Evolutionary conservation across 2,329 filamentous ascomycete species (phyloP), one percentile per base, ranked within the genome.

Genomic region (Septoria petroselini): DNA sequence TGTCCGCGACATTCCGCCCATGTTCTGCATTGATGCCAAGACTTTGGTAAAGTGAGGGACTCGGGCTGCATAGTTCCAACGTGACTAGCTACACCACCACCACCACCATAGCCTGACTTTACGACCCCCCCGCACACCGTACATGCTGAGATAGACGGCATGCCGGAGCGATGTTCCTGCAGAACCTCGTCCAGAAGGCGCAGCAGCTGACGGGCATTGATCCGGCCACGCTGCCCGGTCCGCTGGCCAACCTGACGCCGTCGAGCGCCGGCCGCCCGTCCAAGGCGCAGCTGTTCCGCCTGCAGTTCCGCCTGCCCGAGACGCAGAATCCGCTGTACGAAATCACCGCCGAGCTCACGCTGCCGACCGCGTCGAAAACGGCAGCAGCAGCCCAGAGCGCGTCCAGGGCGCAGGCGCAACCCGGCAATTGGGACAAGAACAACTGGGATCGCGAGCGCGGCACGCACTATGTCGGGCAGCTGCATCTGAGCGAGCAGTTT

Each of bases 271-370:
- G 93, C 71, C 86, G 88, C 68, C 90, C 91, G 41, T 91, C 91
- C 66, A 97, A 96, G 74, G 84, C 90, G 48, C 85, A 86, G 43
- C 82, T 97, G 52, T 98, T 97, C 75, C 90, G 93, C 73, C 85
- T 86, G 70, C 93, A 98, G 72, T 98, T 98, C 75, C 88, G 93
- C 59, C 85, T 98, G 27, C 93, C 93, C 38, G 83, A 89, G 65
- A 86, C 88, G 31, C 91, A 98, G 72, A 91, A 87, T 56, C 93
- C 93, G 48, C 80, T 97, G 50, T 90, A 94, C 73, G 93, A 98
- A 76, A 96, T 98, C 72, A 90, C 87, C 54, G 91, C 93, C 65
- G 93, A 98, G 75, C 82, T 98, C 53, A 94, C 90, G 49, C 87
- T 98, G 52, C 48, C 83, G 81, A 55, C 81, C 82, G 53, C 83